phyloP scores from a whole-genome alignment of 805 yeast genomes.

The Clavispora fructus region DNA sequence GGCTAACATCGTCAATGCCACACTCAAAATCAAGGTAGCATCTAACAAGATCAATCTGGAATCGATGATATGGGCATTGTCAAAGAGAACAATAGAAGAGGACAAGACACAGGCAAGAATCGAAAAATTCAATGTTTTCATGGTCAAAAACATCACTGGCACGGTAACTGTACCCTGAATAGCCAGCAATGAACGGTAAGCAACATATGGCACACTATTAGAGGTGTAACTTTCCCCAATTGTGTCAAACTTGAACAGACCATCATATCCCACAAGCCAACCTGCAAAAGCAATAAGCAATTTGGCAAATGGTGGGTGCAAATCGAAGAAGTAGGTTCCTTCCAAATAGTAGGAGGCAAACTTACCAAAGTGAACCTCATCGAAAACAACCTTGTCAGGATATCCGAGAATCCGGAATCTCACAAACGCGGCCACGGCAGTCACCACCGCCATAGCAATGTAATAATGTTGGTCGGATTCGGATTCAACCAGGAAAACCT shows the following conservation, averaged over 20 bases:
- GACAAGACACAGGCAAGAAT: slow-evolving; percentile 77
- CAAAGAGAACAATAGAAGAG: slow-evolving; percentile 70
- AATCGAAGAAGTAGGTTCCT: slow-evolving; percentile 89
- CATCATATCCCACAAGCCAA: slow-evolving; percentile 82
- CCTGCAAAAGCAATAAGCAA: slow-evolving; percentile 88
- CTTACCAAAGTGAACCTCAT: slow-evolving; percentile 84
- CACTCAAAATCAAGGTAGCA: slow-evolving; percentile 79
- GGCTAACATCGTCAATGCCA: slow-evolving; percentile 73
- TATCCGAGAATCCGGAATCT: slow-evolving; percentile 58
- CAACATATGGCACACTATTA: slow-evolving; percentile 82
- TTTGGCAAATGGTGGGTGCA: slow-evolving; percentile 98
- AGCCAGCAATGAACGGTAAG: slow-evolving; percentile 75
- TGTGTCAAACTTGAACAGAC: slow-evolving; percentile 84
- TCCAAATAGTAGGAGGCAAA: slow-evolving; percentile 82
- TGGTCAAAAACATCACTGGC: slow-evolving; percentile 76
- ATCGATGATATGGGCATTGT: slow-evolving; percentile 86
- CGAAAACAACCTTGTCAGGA: slow-evolving; percentile 77
- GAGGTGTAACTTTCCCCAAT: slow-evolving; percentile 78
- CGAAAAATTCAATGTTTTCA: slow-evolving; percentile 80
- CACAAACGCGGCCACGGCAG: slow-evolving; percentile 41
- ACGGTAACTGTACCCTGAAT: slow-evolving; percentile 77
- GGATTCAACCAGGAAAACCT: not conserved
- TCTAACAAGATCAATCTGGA: slow-evolving; percentile 88
- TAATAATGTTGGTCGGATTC: slow-evolving; percentile 29
- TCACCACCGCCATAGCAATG: slow-evolving; percentile 33